Base-by-base conservation (phyloP, 140 eudicot species). In the Eryngium alpinum region DNA sequence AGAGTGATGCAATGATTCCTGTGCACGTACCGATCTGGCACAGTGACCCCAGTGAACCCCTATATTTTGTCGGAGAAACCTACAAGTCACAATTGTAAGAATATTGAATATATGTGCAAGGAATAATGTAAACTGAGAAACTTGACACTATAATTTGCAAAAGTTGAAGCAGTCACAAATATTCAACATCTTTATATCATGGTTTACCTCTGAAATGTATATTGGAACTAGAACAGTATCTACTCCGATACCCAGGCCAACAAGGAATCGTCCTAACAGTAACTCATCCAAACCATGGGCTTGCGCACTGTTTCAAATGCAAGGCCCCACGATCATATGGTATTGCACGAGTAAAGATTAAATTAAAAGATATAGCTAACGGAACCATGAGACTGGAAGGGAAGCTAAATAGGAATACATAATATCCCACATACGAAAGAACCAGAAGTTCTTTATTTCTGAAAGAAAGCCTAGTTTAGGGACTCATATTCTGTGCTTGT, bases 161-260 rank as follows among this genome's bases (percentile, higher is more conserved):
- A 56, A 12, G 15, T 52, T 31, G 56, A 29, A 57, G 74, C 74
- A 22, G 10, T 3, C 10, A n/a, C 56, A 73, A 38, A n/a, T 0
- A 28, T 11, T 49, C 29, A 21, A 4, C 60, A 49, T 44, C 79
- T 13, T 27, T 75, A 65, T 80, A 27, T 72, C 60, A 43, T 79
- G 79, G 53, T 78, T 67, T 88, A 93, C 97, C 98, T 93, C 97
- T 81, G 98, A 93, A 84, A 93, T 93, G 81, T 93, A 93, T 82
- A 93, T 89, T 78, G 98, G 93, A 81, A 93, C 98, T 66, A 93
- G 93, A 82, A 93, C 98, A 7, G 98, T 93, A 89, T 91, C 90
- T 78, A 93, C 97, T 52, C 98, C 98, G 83, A 93, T 91, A 84
- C 98, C 98, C 79, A 93, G 97, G 79, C 98, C 98, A 33, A 93